These are phyloP conservation scores for Saccharomyces paradoxus DNA, from an alignment of 805 yeast genomes.

Conservation along the genomic window DNA sequence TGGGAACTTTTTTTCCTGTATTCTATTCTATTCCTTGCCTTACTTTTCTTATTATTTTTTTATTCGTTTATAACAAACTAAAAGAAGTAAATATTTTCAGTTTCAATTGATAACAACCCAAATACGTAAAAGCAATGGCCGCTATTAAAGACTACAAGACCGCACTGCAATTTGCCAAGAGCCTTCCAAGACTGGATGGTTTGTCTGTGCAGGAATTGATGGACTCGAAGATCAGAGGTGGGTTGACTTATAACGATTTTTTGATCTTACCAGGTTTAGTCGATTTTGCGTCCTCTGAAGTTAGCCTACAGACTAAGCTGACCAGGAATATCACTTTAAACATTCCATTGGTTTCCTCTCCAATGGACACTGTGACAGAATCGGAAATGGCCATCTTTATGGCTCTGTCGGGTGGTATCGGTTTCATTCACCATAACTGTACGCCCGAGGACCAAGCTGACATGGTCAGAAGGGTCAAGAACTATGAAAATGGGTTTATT, in stretches of 20 bases:
- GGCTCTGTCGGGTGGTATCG: constrained; percentile 98
- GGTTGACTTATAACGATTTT: constrained; percentile 67
- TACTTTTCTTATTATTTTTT: no score
- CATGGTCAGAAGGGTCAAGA: constrained; percentile 95
- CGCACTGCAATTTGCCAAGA: no score
- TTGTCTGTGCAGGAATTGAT: constrained; percentile 73
- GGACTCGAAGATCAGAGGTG: constrained; percentile 73
- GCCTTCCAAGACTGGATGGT: constrained; percentile 57
- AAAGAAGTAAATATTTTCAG: no score
- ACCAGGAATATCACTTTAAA: constrained; percentile 37
- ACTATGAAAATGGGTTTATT: constrained; percentile 95
- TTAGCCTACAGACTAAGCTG: constrained; percentile 72
- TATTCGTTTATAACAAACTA: no score
- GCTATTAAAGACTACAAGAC: no score
- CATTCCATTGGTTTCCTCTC: constrained; percentile 93
- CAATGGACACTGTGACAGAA: constrained; percentile 99
- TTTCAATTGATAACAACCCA: no score
- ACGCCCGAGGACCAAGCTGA: constrained; percentile 95
- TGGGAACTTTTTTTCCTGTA: no score
- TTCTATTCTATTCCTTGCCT: no score
- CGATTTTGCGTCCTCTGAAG: constrained; percentile 72
- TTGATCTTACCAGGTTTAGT: constrained; percentile 92
- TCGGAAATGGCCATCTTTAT: constrained; percentile 94
- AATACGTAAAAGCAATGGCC: no score
- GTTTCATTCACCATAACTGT: constrained; percentile 97